Base-by-base conservation (phyloP, 176 grass and related monocot genomes). In the Tillandsia leiboldiana region DNA sequence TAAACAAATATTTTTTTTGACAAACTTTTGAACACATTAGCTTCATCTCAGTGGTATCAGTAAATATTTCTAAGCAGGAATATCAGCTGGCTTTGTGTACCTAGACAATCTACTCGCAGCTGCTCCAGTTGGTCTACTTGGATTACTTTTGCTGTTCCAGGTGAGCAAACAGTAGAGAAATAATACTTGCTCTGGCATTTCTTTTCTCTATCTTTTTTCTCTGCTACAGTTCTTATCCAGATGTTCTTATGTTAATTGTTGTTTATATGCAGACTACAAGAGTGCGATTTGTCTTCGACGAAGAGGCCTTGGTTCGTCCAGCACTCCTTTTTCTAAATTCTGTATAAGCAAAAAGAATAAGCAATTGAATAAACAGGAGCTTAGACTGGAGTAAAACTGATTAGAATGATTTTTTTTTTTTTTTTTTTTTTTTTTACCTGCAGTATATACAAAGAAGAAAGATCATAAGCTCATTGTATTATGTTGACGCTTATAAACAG, bases 281-380 rank as follows among this genome's bases (percentile, higher is more conserved):
- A 91, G 88, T 96, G 69, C 78, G 83, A 66, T 96, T 96, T 26
- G 86, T 96, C 78, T 96, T 91, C 62, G 92, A 91, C 76, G 77
- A 89, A 71, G 88, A 96, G 51, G 76, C 92, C 51, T 63, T 96
- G 92, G 92, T 96, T 89, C 9, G 83, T 89, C 12, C 56, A 82
- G 28, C 42, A 84, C 13, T 51, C 47, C 79, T 42, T 33, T 33
- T 5, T 42, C 33, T 42, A 42, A 42, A 42, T 6, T 42, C 33
- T 42, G 4, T 7, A 42, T 5, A 42, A 42, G 33, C 4, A 6
- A 42, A 42, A 42, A 42, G 33, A 42, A 42, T 42, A 42, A 42
- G 33, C 33, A 42, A 7, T 42, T 42, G 33, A 42, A 42, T 42
- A 42, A 42, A 42, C 33, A 42, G 5, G 5, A 42, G 4, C 33